Evolutionary conservation across 257 asterid genomes (phyloP), one percentile per base, ranked within the genome.

Genomic region (Nemophila menziesii): DNA sequence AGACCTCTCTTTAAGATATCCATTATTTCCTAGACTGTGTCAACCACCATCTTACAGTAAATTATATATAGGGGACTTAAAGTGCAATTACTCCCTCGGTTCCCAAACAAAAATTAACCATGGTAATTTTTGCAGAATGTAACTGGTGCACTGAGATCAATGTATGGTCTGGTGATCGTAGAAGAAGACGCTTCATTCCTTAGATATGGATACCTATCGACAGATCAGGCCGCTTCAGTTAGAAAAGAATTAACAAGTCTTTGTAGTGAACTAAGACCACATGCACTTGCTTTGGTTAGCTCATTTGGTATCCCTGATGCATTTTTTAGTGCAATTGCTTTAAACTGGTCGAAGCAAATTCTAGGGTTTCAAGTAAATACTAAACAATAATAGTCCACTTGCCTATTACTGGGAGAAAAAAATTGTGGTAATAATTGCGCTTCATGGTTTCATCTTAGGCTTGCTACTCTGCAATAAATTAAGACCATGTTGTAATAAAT

Each of bases 291-390:
- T 14, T 54, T 78, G 66, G 90, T 89, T 46, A 56, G 43, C 56
- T 77, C 94, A 16, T 74, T 90, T 2, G 94, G 98, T 22, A 81
- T 90, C 51, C 94, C 96, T 15, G 96, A 84, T 64, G 92, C 94
- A 61, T 85, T 90, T 64, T 70, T 90, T 48, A 49, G 96, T 51
- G 94, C 96, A 8, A 69, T 90, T 0, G 93, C 98, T 13, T 89
- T 84, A 41, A 77, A 84, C 57, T 89, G 98, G 68, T 89, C 45
- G 86, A 93, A 13, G 82, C 94, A 17, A 81, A 89, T 63, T 61
- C 94, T 27, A 77, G 84, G 86, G 59, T 82, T 42, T n/a, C 78
- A 2, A 45, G 54, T 38, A 47, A 59, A 40, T 26, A 33, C 40
- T 74, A 66, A 13, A 13, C 12, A 5, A 2, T 26, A 5, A 29